Base-by-base conservation (phyloP, 2,329 filamentous ascomycete species). In the Fusarium redolens region DNA sequence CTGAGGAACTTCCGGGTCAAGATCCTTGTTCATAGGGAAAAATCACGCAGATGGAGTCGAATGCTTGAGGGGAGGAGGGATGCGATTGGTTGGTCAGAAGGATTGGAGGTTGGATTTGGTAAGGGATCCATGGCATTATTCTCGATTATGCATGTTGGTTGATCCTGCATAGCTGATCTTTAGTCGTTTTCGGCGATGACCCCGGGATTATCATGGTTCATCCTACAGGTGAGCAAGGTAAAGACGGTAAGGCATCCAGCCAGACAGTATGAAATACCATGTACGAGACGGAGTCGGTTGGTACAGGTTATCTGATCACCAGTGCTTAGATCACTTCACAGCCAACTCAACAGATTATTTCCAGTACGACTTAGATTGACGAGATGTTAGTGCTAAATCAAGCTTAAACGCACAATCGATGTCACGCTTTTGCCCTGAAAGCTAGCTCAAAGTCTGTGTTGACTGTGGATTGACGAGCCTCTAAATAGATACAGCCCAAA, bases 11-110 rank as follows among this genome's bases (percentile, higher is more conserved):
- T 6, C 35, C 4, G 2, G 12, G 22, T 15, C 18, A 8, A 31
- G 13, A 31, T 20, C 59, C 62, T 37, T 10, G 60, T 17, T 28
- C 17, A 12, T 20, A 10, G 40, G 14, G 15, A 2, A 22, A 65
- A 67, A 67, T 60, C 38, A 48, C 64, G 64, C 64, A 60, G 20
- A 45, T 28, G 48, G 37, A 50, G 15, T 28, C 18, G 31, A 17
- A 58, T 48, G 14, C 55, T 10, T 5, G 18, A 15, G 20, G 55
- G 18, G 3, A 6, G 6, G 11, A 20, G 12, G 5, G 2, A 18
- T 66, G 28, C 44, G 28, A 66, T 67, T 67, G 44, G 51, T 28
- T 18, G 30, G 9, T 22, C 14, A 30, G 13, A 25, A 12, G 9
- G 13, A 28, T 8, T 20, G 22, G 20, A 57, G 31, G 51, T 10